Evolutionary conservation across 2,329 filamentous ascomycete species (phyloP), one percentile per base, ranked within the genome.

Genomic region (Cryphonectria radicalis): DNA sequence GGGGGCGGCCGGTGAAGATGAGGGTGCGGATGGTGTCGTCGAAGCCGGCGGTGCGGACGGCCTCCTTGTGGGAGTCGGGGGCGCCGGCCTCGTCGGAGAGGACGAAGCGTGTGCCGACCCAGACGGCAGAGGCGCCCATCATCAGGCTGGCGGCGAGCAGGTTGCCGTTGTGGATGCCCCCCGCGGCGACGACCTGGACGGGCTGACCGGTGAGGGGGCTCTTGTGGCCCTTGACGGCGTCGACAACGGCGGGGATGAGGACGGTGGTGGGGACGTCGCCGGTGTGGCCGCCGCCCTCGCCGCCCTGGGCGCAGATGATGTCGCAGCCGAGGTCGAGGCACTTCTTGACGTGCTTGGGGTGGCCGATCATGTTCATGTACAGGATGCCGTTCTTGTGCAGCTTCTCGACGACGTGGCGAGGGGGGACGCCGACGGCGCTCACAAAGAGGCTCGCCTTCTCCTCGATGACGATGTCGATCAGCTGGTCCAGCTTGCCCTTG

Each of bases 351-450:
- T 99, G 96, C 91, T 99, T 99, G 80, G 96, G 95, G 88, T 99
- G 96, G 76, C 96, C 96, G 81, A 99, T 95, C 96, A 99, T 99
- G 91, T 99, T 99, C 96, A 98, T 98, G 88, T 97, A 97, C 76
- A 97, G 88, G 76, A 99, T 89, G 76, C 95, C 95, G 78, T 90
- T 85, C 79, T 90, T 89, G 89, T 99, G 96, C 63, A 99, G 90
- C 80, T 89, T 92, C 76, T 98, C 94, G 78, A 99, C 94, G 72
- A 98, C 91, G 76, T 88, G 85, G 84, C 93, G 93, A 76, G 96
- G 94, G 60, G 96, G 95, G 37, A 98, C 92, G 78, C 96, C 96
- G 81, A 99, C 94, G 78, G 96, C 96, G 67, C 93, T 98, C 77
- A 99, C 96, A 85, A 99, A 99, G 72, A 99, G 90, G 82, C 91